Evolutionary conservation across 345 rosid genomes (phyloP).

Genomic region (Eucalyptus pumila): DNA sequence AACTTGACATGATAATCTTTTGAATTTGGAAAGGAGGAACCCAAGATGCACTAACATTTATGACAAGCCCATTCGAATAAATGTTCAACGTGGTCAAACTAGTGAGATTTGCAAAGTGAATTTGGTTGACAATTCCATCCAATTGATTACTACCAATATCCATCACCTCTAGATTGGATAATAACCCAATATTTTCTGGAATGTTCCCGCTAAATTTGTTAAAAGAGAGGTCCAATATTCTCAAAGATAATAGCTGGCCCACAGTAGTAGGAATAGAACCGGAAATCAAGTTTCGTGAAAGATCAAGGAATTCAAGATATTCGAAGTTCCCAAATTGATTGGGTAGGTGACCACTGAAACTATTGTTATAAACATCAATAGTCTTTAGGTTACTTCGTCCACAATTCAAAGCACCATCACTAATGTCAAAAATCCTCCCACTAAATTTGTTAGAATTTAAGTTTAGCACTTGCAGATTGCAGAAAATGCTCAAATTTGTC

Average conservation of each 20-base stretch:
- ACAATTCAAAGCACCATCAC: neutral
- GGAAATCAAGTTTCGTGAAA: neutral
- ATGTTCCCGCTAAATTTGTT: constrained; percentile 2
- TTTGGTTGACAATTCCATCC: constrained; percentile 2
- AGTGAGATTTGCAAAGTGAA: constrained; percentile 7
- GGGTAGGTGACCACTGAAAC: neutral
- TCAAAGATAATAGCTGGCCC: neutral
- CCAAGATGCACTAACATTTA: neutral
- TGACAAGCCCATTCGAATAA: neutral
- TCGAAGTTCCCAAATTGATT: neutral
- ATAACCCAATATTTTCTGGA: neutral
- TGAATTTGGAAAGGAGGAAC: neutral
- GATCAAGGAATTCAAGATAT: neutral
- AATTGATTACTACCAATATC: neutral
- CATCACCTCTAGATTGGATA: neutral
- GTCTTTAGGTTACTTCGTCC: neutral
- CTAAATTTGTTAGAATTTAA: neutral
- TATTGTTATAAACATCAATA: neutral
- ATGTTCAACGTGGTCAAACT: neutral
- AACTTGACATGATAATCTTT: neutral
- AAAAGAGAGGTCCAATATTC: neutral
- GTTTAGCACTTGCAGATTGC: neutral
- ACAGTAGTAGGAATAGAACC: constrained; percentile 4
- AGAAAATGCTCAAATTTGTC: neutral
- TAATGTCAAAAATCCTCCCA: neutral